Conservation (phyloP, 495 filamentous ascomycete genomes). For the Penicillium coprophilum region DNA sequence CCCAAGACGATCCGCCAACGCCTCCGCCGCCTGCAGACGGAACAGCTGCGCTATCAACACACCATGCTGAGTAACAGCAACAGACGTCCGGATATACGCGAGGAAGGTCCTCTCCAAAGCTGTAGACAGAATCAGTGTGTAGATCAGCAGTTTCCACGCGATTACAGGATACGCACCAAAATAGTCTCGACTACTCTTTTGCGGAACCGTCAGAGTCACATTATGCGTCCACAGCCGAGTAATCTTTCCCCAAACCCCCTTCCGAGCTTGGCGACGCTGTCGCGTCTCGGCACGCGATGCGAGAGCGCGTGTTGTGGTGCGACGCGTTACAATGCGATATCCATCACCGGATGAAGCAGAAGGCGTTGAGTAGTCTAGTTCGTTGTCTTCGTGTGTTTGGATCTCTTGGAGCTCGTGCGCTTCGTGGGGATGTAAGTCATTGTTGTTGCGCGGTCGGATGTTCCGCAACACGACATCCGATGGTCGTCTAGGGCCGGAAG, state of each 20-base stretch:
- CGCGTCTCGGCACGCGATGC: conserved; percentile 10
- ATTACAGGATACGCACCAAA: conserved; percentile 31
- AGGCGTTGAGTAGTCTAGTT: conserved; percentile 16
- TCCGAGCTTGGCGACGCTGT: conserved; percentile 22
- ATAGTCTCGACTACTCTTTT: conserved; percentile 48
- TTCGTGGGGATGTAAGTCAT: conserved; percentile 20
- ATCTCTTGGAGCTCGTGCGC: conserved; percentile 34
- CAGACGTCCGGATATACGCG: conserved; percentile 71
- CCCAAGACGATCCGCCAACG: conserved; percentile 39
- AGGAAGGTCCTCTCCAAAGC: conserved; percentile 80
- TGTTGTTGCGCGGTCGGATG: conserved; percentile 16
- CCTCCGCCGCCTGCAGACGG: conserved; percentile 56
- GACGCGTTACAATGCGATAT: conserved; percentile 34
- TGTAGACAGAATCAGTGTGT: not conserved
- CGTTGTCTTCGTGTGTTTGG: conserved; percentile 25
- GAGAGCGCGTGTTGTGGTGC: conserved; percentile 25
- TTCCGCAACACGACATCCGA: conserved; percentile 10
- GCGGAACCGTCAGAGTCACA: conserved; percentile 41
- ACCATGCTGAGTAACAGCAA: conserved; percentile 65
- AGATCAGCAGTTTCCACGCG: not conserved
- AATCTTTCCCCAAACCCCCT: conserved; percentile 26
- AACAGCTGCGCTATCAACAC: conserved; percentile 69
- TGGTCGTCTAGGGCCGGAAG: conserved; percentile 6
- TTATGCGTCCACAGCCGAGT: conserved; percentile 42
- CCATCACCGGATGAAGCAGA: conserved; percentile 41